Evolutionary conservation across 805 yeast species (phyloP), one percentile per base, ranked within the genome.

Genomic region (Tetrapisispora namnaoensis): DNA sequence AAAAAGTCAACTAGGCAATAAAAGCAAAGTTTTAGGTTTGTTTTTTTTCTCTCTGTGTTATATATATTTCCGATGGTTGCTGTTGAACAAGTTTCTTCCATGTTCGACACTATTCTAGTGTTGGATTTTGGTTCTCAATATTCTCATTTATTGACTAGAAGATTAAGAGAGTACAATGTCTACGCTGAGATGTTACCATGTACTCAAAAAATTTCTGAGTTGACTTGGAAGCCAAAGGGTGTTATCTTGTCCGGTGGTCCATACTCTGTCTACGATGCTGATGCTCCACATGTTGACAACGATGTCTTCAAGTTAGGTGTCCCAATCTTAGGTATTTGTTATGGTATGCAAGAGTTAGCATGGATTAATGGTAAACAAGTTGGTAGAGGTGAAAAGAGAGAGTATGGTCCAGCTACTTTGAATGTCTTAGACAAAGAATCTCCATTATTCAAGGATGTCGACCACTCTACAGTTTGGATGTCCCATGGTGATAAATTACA

Each of bases 101-200:
- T 86, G 52, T 93, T 93, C 72, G 95, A 93, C 79, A 93, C 99
- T 74, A 89, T 93, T 58, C 77, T 93, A 73, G 97, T 93, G 68
- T 79, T 93, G 66, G 99, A 93, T 69, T 93, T 93, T 66, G 99
- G 99, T 54, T 93, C 99, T 53, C 99, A 93, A 74, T 93, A 93
- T 74, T 87, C 96, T 50, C 99, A 93, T 66, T 73, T 93, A 67
- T 89, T 93, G 68, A 90, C 97, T 53, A 85, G 99, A 73, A 86
- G 99, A 73, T 78, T 93, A 60, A 87, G 99, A 77, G 99, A 93
- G 70, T 86, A 90, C 76, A 89, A 93, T 69, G 91, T 93, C 57
- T 93, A 93, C 70, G 98, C 99, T 57, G 99, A 93, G 74, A 93
- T 93, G 99, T 79, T 93, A 55, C 99, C 99, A 58, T 93, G 99